Evolutionary conservation across 2,329 filamentous ascomycete species (phyloP), one percentile per base, ranked within the genome.

Genomic region (Calonectria fujianensis): DNA sequence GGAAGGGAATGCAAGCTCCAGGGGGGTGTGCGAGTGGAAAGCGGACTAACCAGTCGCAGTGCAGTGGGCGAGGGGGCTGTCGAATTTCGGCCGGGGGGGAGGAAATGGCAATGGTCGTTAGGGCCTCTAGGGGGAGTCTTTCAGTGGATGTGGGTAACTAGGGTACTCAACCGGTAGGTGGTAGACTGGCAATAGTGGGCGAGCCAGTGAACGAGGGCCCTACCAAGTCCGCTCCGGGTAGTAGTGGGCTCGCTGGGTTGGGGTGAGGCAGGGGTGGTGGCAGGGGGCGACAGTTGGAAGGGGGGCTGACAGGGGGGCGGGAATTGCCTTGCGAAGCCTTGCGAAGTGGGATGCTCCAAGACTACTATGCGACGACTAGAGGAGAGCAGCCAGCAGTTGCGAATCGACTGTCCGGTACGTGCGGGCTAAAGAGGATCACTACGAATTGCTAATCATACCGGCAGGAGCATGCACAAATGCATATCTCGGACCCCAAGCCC

Each of bases 1-100:
- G 75, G 73, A 61, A 81, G 80, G 75, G 81, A 82, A 80, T 82
- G 79, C 75, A 76, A 81, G 81, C 81, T 81, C 79, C 80, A 80
- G 77, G 79, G 80, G 79, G 76, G 78, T 79, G 80, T 59, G 57
- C 37, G 57, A 37, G 57, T 61, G 79, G 78, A 78, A 79, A 79
- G 79, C 76, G 66, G 75, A 70, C 77, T 78, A 78, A 72, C 74
- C 74, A 75, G 71, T 75, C 63, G 67, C 71, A 76, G 77, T 75
- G 76, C 71, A 75, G 75, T 70, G 72, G 72, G 68, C 57, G 76
- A 70, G 48, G 57, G 72, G 73, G 72, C 72, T 76, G 74, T 76
- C 72, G 74, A 76, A 76, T 76, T 76, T 76, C 72, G 71, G 72
- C 70, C 74, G 67, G 70, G 74, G 70, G 70, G 57, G 24, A 51